Percentiles rank a stretch among this genome's conserved stretches.
These are phyloP conservation scores for Colletotrichum tabaci DNA, from an alignment of 2,329 filamentous ascomycete genomes.

Conservation along the genomic window DNA sequence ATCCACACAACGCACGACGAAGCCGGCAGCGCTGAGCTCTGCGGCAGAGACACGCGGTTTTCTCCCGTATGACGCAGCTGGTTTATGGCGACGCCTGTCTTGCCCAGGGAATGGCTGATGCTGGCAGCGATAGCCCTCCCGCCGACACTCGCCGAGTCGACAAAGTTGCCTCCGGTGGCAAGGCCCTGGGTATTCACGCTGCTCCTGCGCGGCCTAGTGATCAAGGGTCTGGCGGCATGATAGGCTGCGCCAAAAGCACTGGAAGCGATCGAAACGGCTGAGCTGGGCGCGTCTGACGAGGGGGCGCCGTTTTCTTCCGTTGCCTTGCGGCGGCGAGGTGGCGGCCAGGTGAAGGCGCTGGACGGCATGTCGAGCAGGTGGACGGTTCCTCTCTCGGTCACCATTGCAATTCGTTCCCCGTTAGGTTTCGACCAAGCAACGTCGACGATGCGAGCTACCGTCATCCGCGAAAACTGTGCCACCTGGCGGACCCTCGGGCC, in stretches of 20 bases:
- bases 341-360: constrained; percentile 89
- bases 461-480: constrained; percentile 91
- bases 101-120: constrained; percentile 81
- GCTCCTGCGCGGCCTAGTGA: constrained; percentile 68
- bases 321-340: constrained; percentile 70
- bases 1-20: constrained; percentile 77
- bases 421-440: constrained; percentile 88
- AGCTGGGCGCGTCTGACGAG: constrained; percentile 63
- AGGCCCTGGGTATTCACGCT: constrained; percentile 57
- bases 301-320: constrained; percentile 62
- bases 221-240: constrained; percentile 75
- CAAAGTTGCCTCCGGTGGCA: constrained; percentile 60
- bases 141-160: constrained; percentile 77
- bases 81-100: constrained; percentile 78
- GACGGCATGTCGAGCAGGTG: constrained; percentile 91
- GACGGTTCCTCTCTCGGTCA: constrained; percentile 95
- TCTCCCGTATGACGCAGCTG: constrained; percentile 82
- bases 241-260: constrained; percentile 80
- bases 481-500: constrained; percentile 83
- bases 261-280: constrained; percentile 78
- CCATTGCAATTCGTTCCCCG: constrained; percentile 87
- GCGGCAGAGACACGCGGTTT: constrained; percentile 80
- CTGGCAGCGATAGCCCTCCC: constrained; percentile 81
- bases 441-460: constrained; percentile 90
- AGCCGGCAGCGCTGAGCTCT: constrained; percentile 66